Evolutionary conservation across 148 eudicot species (phyloP).

Genomic region (Arbutus unedo): DNA sequence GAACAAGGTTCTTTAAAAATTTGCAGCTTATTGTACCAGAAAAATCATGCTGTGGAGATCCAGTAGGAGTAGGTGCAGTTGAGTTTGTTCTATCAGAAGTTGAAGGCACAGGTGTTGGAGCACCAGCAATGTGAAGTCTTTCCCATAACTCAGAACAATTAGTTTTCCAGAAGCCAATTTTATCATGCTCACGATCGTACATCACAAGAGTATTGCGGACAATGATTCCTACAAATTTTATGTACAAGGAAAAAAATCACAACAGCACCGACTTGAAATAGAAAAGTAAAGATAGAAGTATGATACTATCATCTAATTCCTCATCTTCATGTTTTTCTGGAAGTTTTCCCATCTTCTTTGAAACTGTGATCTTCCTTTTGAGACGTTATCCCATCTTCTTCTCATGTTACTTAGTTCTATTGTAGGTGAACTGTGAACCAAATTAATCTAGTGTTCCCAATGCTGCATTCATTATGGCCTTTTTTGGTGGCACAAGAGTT

Average conservation of each 20-base stretch:
- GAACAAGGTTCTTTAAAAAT: neutral
- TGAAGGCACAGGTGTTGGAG: conserved; percentile 45
- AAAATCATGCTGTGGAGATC: conserved; percentile 23
- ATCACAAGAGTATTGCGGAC: conserved; percentile 91
- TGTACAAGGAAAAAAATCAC: neutral
- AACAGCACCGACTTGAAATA: neutral
- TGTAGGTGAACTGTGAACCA: neutral
- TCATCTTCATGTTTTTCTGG: neutral
- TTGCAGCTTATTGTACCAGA: conserved; percentile 43
- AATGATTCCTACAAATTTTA: conserved; percentile 52
- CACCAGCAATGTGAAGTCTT: conserved; percentile 43
- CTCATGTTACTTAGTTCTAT: neutral
- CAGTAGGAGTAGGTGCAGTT: conserved; percentile 12
- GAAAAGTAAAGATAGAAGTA: neutral
- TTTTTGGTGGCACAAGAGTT: neutral
- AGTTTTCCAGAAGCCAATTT: conserved; percentile 96
- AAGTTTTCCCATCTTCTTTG: neutral
- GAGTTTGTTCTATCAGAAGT: conserved; percentile 29
- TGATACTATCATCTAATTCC: neutral
- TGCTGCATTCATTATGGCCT: neutral
- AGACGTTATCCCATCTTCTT: neutral
- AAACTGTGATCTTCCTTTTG: neutral
- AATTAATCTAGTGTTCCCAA: neutral
- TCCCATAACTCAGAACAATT: conserved; percentile 92
- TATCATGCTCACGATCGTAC: conserved; percentile 84